Conservation (phyloP, 2,329 filamentous ascomycete genomes). For the Knoxdaviesia proteae region DNA sequence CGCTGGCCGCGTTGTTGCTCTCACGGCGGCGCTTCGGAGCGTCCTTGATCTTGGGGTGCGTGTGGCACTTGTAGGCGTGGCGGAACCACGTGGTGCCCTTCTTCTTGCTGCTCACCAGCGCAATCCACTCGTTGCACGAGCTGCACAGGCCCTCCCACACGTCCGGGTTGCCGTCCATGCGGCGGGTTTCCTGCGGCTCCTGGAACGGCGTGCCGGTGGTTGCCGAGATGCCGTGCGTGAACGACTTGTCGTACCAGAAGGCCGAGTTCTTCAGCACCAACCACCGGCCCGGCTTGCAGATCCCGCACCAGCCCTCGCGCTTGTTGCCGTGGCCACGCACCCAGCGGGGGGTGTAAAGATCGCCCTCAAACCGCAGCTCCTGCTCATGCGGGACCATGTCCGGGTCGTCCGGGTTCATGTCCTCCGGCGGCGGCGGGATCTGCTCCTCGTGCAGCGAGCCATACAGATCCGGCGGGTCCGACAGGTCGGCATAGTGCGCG, state of each 20-base stretch:
- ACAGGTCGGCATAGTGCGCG: conserved; percentile 51
- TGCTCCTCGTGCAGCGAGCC: conserved; percentile 56
- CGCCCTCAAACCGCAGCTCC: conserved; percentile 56
- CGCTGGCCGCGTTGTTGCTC: conserved; percentile 23
- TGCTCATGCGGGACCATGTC: conserved; percentile 62
- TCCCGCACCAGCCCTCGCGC: conserved; percentile 75
- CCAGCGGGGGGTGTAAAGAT: conserved; percentile 69
- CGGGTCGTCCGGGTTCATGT: conserved; percentile 62
- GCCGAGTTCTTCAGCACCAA: conserved; percentile 76
- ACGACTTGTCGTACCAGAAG: conserved; percentile 87
- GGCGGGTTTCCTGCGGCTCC: conserved; percentile 51
- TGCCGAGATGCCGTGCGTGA: conserved; percentile 70
- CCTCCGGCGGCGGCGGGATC: conserved; percentile 51
- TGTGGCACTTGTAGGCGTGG: conserved; percentile 72
- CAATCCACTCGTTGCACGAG: conserved; percentile 63
- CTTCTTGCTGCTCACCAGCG: conserved; percentile 68
- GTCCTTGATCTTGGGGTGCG: conserved; percentile 51
- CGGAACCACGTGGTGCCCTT: conserved; percentile 86
- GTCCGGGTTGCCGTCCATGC: conserved; percentile 63
- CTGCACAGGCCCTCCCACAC: conserved; percentile 66
- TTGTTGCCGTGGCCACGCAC: conserved; percentile 73
- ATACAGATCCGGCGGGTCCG: conserved; percentile 58
- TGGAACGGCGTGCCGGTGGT: conserved; percentile 62
- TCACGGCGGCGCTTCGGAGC: conserved; percentile 47
- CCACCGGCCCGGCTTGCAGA: conserved; percentile 73